Conservation (phyloP, 805 yeast genomes). For the Candida morakotiae region DNA sequence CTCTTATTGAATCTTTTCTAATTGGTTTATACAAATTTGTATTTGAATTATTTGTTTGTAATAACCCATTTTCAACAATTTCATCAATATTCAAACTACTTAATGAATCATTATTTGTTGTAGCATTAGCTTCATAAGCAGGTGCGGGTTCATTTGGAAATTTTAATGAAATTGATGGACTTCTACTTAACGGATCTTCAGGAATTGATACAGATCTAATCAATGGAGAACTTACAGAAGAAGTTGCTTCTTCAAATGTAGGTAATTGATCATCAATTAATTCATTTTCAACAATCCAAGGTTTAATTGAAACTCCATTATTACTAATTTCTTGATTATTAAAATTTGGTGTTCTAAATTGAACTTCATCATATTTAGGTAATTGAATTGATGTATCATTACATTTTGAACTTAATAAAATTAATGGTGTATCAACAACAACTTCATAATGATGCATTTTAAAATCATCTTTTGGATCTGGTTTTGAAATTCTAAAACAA, state of each 20-base stretch:
- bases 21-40: neutral
- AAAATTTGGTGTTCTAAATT: slow-evolving; percentile 37
- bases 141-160: slow-evolving; percentile 30
- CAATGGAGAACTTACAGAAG: slow-evolving; percentile 39
- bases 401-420: slow-evolving; percentile 40
- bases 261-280: slow-evolving; percentile 39
- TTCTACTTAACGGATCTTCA: slow-evolving; percentile 36
- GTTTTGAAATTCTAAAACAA: slow-evolving; percentile 62
- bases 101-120: neutral
- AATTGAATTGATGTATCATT: slow-evolving; percentile 37
- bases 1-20: slow-evolving; percentile 4
- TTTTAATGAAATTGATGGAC: slow-evolving; percentile 20
- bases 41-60: neutral
- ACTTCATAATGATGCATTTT: slow-evolving; percentile 75
- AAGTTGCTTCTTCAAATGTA: slow-evolving; percentile 62
- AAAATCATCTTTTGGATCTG: slow-evolving; percentile 42
- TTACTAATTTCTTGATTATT: slow-evolving; percentile 8
- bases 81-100: slow-evolving; percentile 1
- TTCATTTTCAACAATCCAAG: slow-evolving; percentile 15
- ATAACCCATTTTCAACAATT: neutral
- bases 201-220: slow-evolving; percentile 34
- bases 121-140: slow-evolving; percentile 18
- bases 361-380: slow-evolving; percentile 34
- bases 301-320: slow-evolving; percentile 29
- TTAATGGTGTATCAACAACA: slow-evolving; percentile 72